Base-by-base conservation (phyloP, 2,329 filamentous ascomycete genomes). In the Sporothrix protearum region DNA sequence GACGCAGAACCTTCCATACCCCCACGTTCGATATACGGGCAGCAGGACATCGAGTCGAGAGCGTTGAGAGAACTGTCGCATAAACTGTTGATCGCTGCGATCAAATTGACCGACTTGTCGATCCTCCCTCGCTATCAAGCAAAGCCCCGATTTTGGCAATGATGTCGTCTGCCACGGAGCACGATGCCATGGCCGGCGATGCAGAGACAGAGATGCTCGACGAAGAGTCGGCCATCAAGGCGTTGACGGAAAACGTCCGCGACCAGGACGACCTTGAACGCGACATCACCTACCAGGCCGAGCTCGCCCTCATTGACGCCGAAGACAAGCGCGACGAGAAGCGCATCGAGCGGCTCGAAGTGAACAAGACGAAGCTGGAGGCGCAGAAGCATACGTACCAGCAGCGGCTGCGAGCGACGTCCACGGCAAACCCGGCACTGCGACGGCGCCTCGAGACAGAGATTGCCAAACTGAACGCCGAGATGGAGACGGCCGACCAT, bases 221-320 rank as follows among this genome's bases (percentile, higher is more conserved):
- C 73, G 90, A 92, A 77, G 85, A 86, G 55, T 84, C 85, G 68
- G 86, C 87, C 25, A 82, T 94, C 36, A 83, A 85, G 71, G 86
- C 86, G 57, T 82, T 94, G 53, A 89, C 91, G 4, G 87, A 89
- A 68, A 86, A 90, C 72, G 88, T 96, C 28, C 89, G 93, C 71
- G 89, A 97, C 77, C 95, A 98, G 79, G 91, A 94, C 82, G 94
- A 97, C 72, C 83, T 98, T 25, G 95, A 97, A 80, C 87, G 93
- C 73, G 94, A 97, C 77, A 96, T 98, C 74, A 87, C 87, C 0
- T 79, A 85, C 19, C 86, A 91, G 75, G 89, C 88, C 3, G 89
- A 86, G 70, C 82, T 85, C 22, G 86, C 85, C 0, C 79, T 91
- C 71, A 86, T 86, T 59, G 87, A 89, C 71, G 85, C 85, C 53